Percentiles rank a stretch among this genome's conserved stretches.
Conservation (phyloP, 1,139 yeast species). For the Yamadazyma jaroonii region DNA sequence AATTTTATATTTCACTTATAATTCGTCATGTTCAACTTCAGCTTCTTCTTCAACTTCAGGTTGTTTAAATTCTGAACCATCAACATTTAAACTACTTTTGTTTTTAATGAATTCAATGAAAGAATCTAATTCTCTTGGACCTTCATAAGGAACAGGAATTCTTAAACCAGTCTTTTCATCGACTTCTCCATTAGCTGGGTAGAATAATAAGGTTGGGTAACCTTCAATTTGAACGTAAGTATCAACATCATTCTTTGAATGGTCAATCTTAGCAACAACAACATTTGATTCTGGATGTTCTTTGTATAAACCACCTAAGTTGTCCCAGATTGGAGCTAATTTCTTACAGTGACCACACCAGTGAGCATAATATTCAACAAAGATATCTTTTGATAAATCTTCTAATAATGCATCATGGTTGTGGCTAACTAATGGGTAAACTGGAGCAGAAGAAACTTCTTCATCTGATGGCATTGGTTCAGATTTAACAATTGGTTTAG, state of each 20-base stretch:
- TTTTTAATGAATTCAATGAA: slow-evolving; percentile 69
- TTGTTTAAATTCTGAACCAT: slow-evolving; percentile 37
- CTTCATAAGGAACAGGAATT: slow-evolving; percentile 67
- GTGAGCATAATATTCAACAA: slow-evolving; percentile 95
- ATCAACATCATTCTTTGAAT: slow-evolving; percentile 83
- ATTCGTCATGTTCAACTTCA: slow-evolving; percentile 39
- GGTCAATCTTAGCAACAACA: slow-evolving; percentile 82
- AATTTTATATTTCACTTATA: slow-evolving; percentile 7
- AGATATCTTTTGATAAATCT: slow-evolving; percentile 76
- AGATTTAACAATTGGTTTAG: slow-evolving; percentile 75
- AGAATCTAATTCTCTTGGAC: slow-evolving; percentile 72
- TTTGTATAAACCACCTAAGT: slow-evolving; percentile 67
- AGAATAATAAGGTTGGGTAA: slow-evolving; percentile 89
- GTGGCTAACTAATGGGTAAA: slow-evolving; percentile 78
- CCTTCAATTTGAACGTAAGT: slow-evolving; percentile 68
- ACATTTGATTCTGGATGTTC: slow-evolving; percentile 45
- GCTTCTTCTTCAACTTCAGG: slow-evolving; percentile 25
- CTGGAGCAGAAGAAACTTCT: slow-evolving; percentile 71
- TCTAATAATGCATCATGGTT: slow-evolving; percentile 70
- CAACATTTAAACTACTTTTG: slow-evolving; percentile 58
- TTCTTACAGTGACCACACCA: slow-evolving; percentile 99
- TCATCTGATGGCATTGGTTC: slow-evolving; percentile 73
- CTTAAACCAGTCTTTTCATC: slow-evolving; percentile 50
- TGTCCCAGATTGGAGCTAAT: slow-evolving; percentile 89
- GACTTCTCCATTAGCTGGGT: slow-evolving; percentile 84